Evolutionary conservation across 495 filamentous ascomycete genomes (phyloP), one percentile per base, ranked within the genome.

Genomic region (Pyrenopolyporus hunteri): DNA sequence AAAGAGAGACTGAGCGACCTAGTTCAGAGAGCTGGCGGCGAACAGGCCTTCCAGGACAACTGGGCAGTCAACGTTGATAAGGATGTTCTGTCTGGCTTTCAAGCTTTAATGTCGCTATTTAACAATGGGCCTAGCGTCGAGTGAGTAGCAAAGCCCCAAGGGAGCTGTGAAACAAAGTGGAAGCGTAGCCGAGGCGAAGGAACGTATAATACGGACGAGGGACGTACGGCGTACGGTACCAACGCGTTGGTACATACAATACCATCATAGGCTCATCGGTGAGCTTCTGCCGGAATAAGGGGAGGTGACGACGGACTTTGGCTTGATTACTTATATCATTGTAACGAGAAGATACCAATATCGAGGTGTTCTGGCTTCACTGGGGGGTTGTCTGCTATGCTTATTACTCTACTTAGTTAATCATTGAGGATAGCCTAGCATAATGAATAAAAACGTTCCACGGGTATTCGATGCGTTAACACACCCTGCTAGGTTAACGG

Each of bases 1-100:
- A 83, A 83, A 49, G 81, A 86, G 33, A 80, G 85, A 26, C 66
- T 98, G 47, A 75, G 81, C n/a, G 73, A 80, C 1, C 76, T 89
- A n/a, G 83, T 97, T 53, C 75, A 74, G 51, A 74, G 80, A 3
- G 83, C 80, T 55, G 93, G 93, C 3, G 92, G 93, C 1, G 82
- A 85, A 45, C 81, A 87, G 66, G 77, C 73, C 11, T 97, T 97
- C 73, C 80, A 87, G 73, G 80, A 83, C 37, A 81, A 90, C 37
- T 97, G 89, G 88, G 73, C 90, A n/a, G 80, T 80, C n/a, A 91
- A 95, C 77, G 91, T 97, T 28, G 94, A 98, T 74, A 77, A 79
- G 35, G 87, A 95, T 35, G 89, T 98, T 2, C 62, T 96, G 49
- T 68, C 68, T 13, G 85, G 80, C 1, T 98, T 96, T 46, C 72